A percentile compares a stretch with the other conserved stretches of the same genome.
Evolutionary conservation across 371 early-diverging fungal species (phyloP).

Genomic region (Mortierella sp.): DNA sequence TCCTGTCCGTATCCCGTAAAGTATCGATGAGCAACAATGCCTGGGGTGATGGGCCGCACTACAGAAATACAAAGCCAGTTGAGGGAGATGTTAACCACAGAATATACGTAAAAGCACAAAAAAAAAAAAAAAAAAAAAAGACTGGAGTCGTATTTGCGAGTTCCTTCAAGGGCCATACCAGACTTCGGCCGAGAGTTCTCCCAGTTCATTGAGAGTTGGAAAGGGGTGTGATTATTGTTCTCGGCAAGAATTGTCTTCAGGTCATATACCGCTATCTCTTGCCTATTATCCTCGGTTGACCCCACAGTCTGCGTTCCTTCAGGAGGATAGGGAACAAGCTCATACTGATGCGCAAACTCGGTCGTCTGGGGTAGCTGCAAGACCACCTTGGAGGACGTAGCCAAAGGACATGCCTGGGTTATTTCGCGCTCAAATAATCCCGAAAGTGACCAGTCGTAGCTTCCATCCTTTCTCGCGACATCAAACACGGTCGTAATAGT

Average conservation of each 20-base stretch:
- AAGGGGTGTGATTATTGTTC: conserved; percentile 15
- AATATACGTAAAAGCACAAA: no score
- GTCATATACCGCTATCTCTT: conserved; percentile 58
- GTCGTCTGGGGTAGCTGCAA: conserved; percentile 57
- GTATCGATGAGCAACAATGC: conserved; percentile 77
- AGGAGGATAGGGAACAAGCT: conserved; percentile 51
- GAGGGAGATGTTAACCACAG: no score
- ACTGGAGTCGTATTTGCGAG: background rate
- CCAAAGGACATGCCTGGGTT: conserved; percentile 72
- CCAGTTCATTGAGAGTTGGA: conserved; percentile 56
- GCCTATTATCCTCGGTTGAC: conserved; percentile 11
- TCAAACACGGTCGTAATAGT: conserved; percentile 80
- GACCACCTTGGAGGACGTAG: conserved; percentile 63
- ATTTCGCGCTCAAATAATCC: conserved; percentile 72
- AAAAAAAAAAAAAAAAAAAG: conserved; percentile 4
- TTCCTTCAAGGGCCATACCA: background rate
- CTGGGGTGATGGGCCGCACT: conserved; percentile 54
- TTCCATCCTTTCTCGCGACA: conserved; percentile 70
- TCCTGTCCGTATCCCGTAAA: conserved; percentile 88
- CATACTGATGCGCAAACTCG: conserved; percentile 50
- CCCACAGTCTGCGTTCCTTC: conserved; percentile 24
- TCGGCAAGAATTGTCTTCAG: conserved; percentile 4
- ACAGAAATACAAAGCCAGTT: background rate
- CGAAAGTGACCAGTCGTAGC: conserved; percentile 80
- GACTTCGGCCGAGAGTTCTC: conserved; percentile 28